Conservation (phyloP, 2,329 filamentous ascomycete species). For the Peltaster fructicola region DNA sequence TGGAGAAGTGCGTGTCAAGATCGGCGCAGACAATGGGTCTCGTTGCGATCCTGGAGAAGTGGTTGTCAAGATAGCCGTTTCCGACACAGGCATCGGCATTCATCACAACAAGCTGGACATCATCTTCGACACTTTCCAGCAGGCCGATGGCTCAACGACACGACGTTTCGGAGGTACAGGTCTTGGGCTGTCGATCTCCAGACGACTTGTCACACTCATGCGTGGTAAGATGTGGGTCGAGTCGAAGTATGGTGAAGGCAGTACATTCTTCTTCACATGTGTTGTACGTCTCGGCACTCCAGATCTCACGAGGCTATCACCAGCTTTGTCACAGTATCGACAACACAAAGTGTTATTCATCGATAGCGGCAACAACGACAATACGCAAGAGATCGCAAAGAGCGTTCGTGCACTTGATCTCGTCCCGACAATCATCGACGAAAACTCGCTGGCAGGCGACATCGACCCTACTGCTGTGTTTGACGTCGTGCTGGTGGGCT, state of each 20-base stretch:
- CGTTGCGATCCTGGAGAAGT: constrained; percentile 59
- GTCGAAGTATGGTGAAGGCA: constrained; percentile 78
- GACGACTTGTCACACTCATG: constrained; percentile 89
- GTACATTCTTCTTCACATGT: constrained; percentile 93
- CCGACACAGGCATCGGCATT: constrained; percentile 93
- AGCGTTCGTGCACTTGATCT: constrained; percentile 70
- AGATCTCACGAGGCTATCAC: constrained; percentile 59
- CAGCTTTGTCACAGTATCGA: constrained; percentile 76
- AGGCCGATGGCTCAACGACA: constrained; percentile 92
- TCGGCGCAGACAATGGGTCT: constrained; percentile 51
- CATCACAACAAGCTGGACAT: constrained; percentile 86
- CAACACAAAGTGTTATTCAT: constrained; percentile 88
- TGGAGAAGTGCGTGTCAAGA: constrained; percentile 89
- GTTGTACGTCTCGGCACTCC: constrained; percentile 69
- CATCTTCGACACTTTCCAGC: constrained; percentile 98
- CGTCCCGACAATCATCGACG: constrained; percentile 66
- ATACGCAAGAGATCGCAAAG: constrained; percentile 54
- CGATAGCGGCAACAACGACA: constrained; percentile 69
- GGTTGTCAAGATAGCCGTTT: constrained; percentile 87
- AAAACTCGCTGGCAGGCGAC: constrained; percentile 43
- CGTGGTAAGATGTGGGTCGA: constrained; percentile 92
- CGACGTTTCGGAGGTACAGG: constrained; percentile 91
- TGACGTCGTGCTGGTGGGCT: constrained; percentile 92
- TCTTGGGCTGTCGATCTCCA: constrained; percentile 84
- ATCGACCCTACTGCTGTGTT: constrained; percentile 47